Evolutionary conservation across 306 rosid species (phyloP).

Genomic region (Myrica gale): DNA sequence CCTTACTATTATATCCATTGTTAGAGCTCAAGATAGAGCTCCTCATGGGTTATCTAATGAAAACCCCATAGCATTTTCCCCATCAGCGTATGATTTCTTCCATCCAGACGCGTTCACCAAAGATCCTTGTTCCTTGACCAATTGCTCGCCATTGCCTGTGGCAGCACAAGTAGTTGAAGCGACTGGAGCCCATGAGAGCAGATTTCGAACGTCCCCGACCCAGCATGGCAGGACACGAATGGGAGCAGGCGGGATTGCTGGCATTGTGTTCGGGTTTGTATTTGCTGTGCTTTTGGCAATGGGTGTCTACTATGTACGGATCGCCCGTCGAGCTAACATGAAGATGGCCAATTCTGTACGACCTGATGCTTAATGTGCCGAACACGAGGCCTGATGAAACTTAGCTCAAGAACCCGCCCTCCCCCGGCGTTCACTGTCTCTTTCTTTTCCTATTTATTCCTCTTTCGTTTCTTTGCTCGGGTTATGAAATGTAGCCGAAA

Average conservation of each 20-base stretch:
- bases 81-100: slow-evolving; percentile 79
- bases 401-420: not conserved
- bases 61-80: slow-evolving; percentile 58
- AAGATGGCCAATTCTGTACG: slow-evolving; percentile 43
- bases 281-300: slow-evolving; percentile 57
- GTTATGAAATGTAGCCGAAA: slow-evolving; percentile 27
- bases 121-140: slow-evolving; percentile 53
- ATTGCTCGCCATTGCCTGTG: slow-evolving; percentile 71
- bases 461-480: slow-evolving; percentile 3
- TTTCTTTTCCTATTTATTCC: slow-evolving; percentile 19
- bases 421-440: not conserved
- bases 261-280: slow-evolving; percentile 59
- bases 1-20: slow-evolving; percentile 42
- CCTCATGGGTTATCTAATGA: slow-evolving; percentile 76
- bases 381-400: not conserved
- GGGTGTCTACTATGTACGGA: slow-evolving; percentile 57
- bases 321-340: slow-evolving; percentile 50
- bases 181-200: slow-evolving; percentile 51
- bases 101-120: slow-evolving; percentile 50
- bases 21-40: slow-evolving; percentile 68
- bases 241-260: slow-evolving; percentile 55
- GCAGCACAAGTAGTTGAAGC: slow-evolving; percentile 66
- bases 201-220: slow-evolving; percentile 12
- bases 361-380: slow-evolving; percentile 43
- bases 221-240: slow-evolving; percentile 26